phyloP scores from a whole-genome alignment of 805 yeast species.

The Candida boleticola region DNA sequence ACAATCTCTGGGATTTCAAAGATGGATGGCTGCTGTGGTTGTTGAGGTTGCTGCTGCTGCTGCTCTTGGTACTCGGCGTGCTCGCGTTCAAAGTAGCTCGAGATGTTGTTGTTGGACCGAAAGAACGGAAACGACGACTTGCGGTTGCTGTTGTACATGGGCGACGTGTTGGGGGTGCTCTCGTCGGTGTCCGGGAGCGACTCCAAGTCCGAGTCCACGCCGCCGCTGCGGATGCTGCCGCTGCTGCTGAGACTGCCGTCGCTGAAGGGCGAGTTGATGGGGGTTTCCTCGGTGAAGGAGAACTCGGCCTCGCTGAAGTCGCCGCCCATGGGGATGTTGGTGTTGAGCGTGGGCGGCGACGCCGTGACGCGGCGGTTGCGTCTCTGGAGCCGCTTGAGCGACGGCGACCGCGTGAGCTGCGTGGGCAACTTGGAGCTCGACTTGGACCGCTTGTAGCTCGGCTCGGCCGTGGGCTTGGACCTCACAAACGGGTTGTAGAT shows the following conservation, averaged over 20 bases:
- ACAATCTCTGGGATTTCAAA: slow-evolving; percentile 79
- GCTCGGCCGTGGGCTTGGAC: not conserved
- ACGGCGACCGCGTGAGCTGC: slow-evolving; percentile 3
- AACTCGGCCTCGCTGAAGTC: slow-evolving; percentile 4
- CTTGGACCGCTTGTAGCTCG: slow-evolving; percentile 3
- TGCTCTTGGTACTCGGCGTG: not conserved
- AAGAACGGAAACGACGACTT: not conserved
- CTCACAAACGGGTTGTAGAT: slow-evolving; percentile 1
- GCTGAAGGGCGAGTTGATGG: slow-evolving; percentile 1
- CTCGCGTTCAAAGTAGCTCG: not conserved
- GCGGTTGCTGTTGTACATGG: slow-evolving; percentile 1
- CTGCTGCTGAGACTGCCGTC: too few species aligned
- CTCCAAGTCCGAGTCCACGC: slow-evolving; percentile 3
- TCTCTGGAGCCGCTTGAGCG: slow-evolving; percentile 3
- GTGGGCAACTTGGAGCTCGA: slow-evolving; percentile 1
- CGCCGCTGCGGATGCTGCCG: too few species aligned
- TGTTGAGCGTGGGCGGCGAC: not conserved
- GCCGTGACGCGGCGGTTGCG: not conserved
- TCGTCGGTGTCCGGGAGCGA: slow-evolving; percentile 4
- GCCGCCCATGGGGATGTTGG: not conserved
- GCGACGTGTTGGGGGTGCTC: slow-evolving; percentile 5
- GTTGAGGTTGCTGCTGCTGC: not conserved
- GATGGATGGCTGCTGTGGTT: slow-evolving; percentile 36
- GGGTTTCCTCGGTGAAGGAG: not conserved
- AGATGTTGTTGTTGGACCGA: not conserved